Conservation (phyloP, 2,329 filamentous ascomycete genomes). For the Metarhizium album region DNA sequence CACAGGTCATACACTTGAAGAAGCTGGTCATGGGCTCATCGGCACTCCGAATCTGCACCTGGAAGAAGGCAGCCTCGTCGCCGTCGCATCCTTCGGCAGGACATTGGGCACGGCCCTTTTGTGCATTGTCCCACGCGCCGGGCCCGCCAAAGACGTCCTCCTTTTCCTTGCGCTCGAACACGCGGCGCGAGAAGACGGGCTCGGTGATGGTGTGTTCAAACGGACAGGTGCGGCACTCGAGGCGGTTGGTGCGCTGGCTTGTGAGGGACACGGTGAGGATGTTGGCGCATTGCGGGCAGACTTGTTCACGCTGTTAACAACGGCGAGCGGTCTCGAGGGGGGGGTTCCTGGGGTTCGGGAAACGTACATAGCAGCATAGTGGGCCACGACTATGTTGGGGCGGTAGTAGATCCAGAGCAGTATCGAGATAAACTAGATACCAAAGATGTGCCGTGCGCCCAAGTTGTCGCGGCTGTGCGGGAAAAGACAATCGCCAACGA, state of each 20-base stretch:
- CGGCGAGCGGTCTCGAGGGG: neutral
- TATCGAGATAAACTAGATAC: neutral
- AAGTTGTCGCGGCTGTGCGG: no score
- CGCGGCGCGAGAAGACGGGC: constrained; percentile 70
- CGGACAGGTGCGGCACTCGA: constrained; percentile 91
- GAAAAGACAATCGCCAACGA: no score
- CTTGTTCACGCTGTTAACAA: constrained; percentile 26
- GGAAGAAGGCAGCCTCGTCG: constrained; percentile 82
- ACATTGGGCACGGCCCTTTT: constrained; percentile 76
- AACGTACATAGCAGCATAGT: constrained; percentile 56
- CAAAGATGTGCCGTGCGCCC: no score
- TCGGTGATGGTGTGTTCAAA: constrained; percentile 78
- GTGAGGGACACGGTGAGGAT: constrained; percentile 62
- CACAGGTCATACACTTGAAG: constrained; percentile 69
- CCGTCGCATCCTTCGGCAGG: constrained; percentile 71
- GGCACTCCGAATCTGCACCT: constrained; percentile 93
- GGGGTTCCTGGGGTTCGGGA: constrained; percentile 1
- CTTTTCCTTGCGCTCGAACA: constrained; percentile 76
- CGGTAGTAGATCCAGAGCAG: neutral
- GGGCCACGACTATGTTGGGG: constrained; percentile 4
- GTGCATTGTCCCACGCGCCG: constrained; percentile 82
- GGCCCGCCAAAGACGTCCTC: constrained; percentile 86
- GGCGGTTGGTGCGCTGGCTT: constrained; percentile 57
- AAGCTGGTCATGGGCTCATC: constrained; percentile 99
- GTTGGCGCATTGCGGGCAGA: constrained; percentile 78